Evolutionary conservation across 108 stramenopile genomes (phyloP).

Genomic region (Thalassiosira profunda): DNA sequence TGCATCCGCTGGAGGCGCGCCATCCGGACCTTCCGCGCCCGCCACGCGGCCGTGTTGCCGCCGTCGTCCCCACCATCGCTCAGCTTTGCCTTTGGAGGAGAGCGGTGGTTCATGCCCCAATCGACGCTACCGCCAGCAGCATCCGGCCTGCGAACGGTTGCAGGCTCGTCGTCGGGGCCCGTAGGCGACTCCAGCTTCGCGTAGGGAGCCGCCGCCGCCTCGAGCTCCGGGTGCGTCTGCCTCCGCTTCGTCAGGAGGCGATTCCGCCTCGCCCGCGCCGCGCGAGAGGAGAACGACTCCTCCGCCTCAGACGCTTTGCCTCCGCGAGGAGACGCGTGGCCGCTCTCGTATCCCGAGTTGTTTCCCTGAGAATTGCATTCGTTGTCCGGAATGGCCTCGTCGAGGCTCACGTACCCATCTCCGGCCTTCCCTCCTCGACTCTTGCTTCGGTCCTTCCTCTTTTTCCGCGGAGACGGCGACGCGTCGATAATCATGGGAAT

Average conservation of each 20-base stretch:
- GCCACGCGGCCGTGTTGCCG: too few relatives aligned
- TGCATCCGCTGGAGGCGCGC: slow-evolving; percentile 17
- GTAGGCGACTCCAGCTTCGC: too few relatives aligned
- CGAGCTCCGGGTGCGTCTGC: neutral
- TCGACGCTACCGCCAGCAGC: neutral
- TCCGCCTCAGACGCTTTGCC: slow-evolving; percentile 11
- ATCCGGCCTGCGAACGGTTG: neutral
- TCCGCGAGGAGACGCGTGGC: neutral
- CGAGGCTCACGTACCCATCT: neutral
- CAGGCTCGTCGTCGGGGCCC: too few relatives aligned
- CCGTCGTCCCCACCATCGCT: too few relatives aligned
- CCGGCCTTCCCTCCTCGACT: neutral
- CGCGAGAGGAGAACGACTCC: slow-evolving; percentile 30
- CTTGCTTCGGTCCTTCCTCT: neutral
- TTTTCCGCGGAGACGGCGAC: neutral
- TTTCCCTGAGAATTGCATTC: too few relatives aligned
- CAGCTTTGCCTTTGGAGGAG: neutral
- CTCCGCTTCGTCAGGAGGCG: slow-evolving; percentile 29
- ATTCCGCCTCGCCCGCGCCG: slow-evolving; percentile 32
- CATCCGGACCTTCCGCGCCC: slow-evolving; percentile 39
- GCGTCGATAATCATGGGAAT: too few relatives aligned
- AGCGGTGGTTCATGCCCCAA: slow-evolving; percentile 11
- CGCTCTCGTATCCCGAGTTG: too few relatives aligned
- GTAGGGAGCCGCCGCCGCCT: neutral
- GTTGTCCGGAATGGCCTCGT: neutral